Base-by-base conservation (phyloP, 805 yeast genomes). In the Yarrowia sp. region DNA sequence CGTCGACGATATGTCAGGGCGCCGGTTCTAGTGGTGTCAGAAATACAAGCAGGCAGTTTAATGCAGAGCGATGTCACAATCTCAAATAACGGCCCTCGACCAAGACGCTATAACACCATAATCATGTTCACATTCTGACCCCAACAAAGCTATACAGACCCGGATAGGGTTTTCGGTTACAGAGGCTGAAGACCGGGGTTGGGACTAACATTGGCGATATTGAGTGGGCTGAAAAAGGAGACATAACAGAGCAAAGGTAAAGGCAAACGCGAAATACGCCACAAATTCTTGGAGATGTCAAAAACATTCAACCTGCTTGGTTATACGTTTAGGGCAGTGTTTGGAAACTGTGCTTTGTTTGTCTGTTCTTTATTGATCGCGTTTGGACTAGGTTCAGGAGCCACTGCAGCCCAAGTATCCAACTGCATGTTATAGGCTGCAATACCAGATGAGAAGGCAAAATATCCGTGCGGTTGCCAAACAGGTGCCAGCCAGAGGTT, bases 341-440 rank as follows among this genome's bases (percentile, higher is more conserved):
- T 46, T 44, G n/a, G 20, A 15, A 13, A 15, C n/a, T 7, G 19
- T 19, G 10, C 33, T 44, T 47, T 47, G 52, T 47, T 47, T 47
- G 50, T 24, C 30, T 36, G 17, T 47, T n/a, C 15, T 47, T 36
- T 10, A 12, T 17, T n/a, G n/a, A 19, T 50, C 24, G 42, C 40
- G 42, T 17, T 34, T 19, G 24, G 43, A 52, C 58, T 10, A 52
- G 19, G 58, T 52, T 52, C 38, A 52, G 58, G 58, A 52, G 43
- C 43, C 58, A 20, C 43, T 52, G 58, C 43, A 52, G 58, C 10
- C 42, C n/a, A 36, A 52, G 14, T 6, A 10, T 17, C 20, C 24
- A 34, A 17, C 40, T 36, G 43, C 58, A 52, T 34, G 8, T 2
- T 24, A 30, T 34, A 36, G 13, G 42, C 56, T 38, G 58, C 12